Percentiles rank a stretch among this genome's conserved stretches.
Evolutionary conservation across 176 grass and related monocot species (phyloP).

Genomic region (Zoysia pacifica): DNA sequence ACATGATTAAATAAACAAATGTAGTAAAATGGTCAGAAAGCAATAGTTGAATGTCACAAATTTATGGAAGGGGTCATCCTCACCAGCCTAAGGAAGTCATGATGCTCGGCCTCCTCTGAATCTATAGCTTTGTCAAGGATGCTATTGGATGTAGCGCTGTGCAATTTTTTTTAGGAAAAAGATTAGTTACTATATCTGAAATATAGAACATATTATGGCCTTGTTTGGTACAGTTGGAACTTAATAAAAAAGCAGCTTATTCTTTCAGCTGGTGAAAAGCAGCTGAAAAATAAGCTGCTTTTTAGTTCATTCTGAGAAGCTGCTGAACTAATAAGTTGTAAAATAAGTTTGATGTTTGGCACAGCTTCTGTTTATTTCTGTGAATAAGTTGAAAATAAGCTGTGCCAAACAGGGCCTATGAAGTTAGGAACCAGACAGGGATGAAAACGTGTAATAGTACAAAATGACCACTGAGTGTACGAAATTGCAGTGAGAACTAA

Average conservation of each 20-base stretch:
- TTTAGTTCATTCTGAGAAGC: too few species aligned
- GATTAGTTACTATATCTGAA: constrained; percentile 2
- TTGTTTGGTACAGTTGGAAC: too few species aligned
- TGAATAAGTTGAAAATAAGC: too few species aligned
- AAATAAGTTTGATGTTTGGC: too few species aligned
- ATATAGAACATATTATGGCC: background rate
- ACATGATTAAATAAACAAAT: constrained; percentile 11
- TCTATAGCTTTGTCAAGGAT: constrained; percentile 95
- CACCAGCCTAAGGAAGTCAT: constrained; percentile 93
- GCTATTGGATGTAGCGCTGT: constrained; percentile 89
- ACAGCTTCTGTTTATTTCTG: too few species aligned
- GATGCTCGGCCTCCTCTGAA: constrained; percentile 79
- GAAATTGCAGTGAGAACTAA: background rate
- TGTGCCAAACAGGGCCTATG: background rate
- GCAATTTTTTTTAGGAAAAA: constrained; percentile 25
- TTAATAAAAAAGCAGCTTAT: too few species aligned
- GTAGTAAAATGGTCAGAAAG: constrained; percentile 26
- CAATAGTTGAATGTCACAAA: constrained; percentile 11
- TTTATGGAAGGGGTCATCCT: constrained; percentile 20
- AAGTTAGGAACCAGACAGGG: constrained; percentile 18
- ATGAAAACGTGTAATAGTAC: constrained; percentile 10
- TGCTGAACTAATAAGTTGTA: too few species aligned
- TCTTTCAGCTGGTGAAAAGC: too few species aligned
- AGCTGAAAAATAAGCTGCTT: too few species aligned
- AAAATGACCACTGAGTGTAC: background rate